Conservation (phyloP, 148 eudicot species). For the Vaccinium myrtillus region DNA sequence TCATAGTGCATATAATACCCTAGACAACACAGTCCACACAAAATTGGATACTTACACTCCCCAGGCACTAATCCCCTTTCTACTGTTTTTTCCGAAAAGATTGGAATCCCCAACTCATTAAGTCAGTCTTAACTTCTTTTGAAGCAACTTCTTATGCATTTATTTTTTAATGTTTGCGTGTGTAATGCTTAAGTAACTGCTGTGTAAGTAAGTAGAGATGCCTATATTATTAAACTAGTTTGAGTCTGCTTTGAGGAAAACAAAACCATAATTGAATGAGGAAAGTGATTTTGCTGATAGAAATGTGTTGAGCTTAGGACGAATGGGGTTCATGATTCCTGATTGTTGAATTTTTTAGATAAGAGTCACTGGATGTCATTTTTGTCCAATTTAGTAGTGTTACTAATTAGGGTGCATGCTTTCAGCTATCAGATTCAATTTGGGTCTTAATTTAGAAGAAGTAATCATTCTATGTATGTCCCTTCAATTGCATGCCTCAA, state of each 20-base stretch:
- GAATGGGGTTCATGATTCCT: not conserved
- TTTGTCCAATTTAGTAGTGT: not conserved
- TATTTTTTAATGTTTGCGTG: not conserved
- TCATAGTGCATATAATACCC: not conserved
- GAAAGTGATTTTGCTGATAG: not conserved
- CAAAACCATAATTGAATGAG: not conserved
- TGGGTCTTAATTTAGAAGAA: not conserved
- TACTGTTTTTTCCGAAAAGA: not conserved
- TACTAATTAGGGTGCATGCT: not conserved
- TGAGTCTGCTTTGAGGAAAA: not conserved
- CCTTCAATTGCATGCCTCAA: not conserved
- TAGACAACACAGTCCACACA: not conserved
- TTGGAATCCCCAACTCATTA: not conserved
- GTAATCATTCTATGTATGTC: not conserved
- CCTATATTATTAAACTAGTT: not conserved
- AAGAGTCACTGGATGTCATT: not conserved
- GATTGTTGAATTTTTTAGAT: not conserved
- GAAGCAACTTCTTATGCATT: not conserved
- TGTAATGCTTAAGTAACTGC: not conserved
- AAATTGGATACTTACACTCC: not conserved
- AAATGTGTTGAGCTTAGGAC: not conserved
- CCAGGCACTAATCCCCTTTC: not conserved
- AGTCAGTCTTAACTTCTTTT: not conserved
- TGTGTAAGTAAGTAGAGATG: not conserved
- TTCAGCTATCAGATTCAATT: not conserved